A percentile compares a stretch with the other conserved stretches of the same genome.
Evolutionary conservation across 2,329 filamentous ascomycete species (phyloP).

Genomic region (Conoideocrella luteorostrata): DNA sequence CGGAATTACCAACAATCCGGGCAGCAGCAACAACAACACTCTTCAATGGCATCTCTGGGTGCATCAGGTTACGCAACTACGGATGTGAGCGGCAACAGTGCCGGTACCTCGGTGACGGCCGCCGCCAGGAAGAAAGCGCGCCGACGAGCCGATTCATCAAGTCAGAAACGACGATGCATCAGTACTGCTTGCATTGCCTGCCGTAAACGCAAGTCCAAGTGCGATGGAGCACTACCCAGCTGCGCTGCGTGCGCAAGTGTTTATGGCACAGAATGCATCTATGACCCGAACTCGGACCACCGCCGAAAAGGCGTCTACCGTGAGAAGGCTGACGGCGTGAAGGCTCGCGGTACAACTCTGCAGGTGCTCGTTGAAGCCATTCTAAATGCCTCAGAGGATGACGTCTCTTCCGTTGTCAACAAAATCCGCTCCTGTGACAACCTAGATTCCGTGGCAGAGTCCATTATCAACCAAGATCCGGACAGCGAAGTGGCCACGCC

Average conservation of each 20-base stretch:
- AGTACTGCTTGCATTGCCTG: conserved; percentile 82
- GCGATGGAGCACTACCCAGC: conserved; percentile 83
- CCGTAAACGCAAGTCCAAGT: conserved; percentile 75
- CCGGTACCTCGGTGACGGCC: conserved; percentile 10
- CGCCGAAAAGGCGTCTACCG: conserved; percentile 95
- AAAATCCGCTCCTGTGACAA: conserved; percentile 82
- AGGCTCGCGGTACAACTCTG: conserved; percentile 79
- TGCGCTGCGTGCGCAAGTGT: conserved; percentile 96
- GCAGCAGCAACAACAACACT: not conserved
- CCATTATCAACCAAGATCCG: conserved; percentile 40
- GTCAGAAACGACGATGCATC: conserved; percentile 67
- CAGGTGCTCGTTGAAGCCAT: conserved; percentile 92
- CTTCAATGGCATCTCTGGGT: not conserved
- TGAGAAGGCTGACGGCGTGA: conserved; percentile 82
- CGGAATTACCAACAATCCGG: not conserved
- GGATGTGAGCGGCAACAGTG: not conserved
- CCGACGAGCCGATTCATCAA: conserved; percentile 39
- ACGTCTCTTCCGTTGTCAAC: conserved; percentile 72
- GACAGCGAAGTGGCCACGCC: conserved; percentile 16
- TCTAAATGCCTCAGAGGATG: conserved; percentile 82
- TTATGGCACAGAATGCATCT: conserved; percentile 84
- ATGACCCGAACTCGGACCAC: conserved; percentile 94
- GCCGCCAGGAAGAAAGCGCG: conserved; percentile 43
- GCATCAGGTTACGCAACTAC: conserved; percentile 1
- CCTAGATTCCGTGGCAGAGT: conserved; percentile 49